Evolutionary conservation across 768 basidiomycete species (phyloP), one percentile per base, ranked within the genome.

Genomic region (Pisolithus tinctorius): DNA sequence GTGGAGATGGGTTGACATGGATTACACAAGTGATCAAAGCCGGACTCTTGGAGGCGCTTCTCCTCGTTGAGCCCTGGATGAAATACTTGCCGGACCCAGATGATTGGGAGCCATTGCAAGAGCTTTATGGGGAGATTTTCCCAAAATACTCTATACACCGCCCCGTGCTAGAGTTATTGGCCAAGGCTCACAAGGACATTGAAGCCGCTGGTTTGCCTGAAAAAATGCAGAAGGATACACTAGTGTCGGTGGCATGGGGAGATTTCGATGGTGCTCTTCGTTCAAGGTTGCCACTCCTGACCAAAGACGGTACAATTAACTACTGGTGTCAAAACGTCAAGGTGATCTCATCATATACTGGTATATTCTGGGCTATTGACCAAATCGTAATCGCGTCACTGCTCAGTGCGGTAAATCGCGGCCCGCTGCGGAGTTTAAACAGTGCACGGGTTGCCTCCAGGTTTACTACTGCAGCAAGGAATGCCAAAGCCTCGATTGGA

Each of bases 401-500:
- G 27, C 31, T 45, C 7, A 68, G 66, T 65, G 64, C 14, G 50
- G 51, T 43, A 68, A 54, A 38, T 58, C 59, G 0, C 62, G 60
- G 16, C 62, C 64, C 20, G 49, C 55, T 7, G 62, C 58, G 23
- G 62, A 60, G 26, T 58, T 66, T 41, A 67, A 62, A 40, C 57
- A 52, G 3, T 65, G 66, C 17, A 56, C 56, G 6, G 62, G 64
- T 8, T 65, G 64, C 47, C 61, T 61, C 41, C 60, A 64, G 38
- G 64, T 66, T 23, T 51, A 64, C 44, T 68, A 65, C 38, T 65
- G 64, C 48, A 57, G 62, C 51, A 65, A 53, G 44, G 64, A 66
- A 49, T 68, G 66, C 47, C 66, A 65, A 43, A 60, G 51, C 0
- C 57, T 63, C 45, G 64, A 65, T 36, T 65, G 64, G 64, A 65